Conservation (phyloP, 768 basidiomycete genomes). For the Obba rivulosa region DNA sequence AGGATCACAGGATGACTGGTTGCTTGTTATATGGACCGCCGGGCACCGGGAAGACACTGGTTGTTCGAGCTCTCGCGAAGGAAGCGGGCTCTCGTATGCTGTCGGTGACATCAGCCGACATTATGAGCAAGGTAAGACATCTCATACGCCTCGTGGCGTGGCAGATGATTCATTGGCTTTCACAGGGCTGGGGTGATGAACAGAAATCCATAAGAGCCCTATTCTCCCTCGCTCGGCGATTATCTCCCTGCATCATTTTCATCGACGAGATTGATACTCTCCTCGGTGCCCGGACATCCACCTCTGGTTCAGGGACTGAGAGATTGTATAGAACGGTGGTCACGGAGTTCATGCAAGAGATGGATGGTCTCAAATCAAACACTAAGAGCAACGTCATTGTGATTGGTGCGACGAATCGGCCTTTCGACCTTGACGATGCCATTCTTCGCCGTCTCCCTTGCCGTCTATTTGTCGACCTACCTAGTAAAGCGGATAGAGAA, state of each 20-base stretch:
- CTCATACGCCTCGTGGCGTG: too few relatives aligned
- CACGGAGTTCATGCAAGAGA: constrained; percentile 94
- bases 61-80: constrained; percentile 86
- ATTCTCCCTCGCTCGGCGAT: constrained; percentile 77
- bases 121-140: too few relatives aligned
- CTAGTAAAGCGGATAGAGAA: constrained; percentile 79
- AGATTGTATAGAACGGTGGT: constrained; percentile 84
- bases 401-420: constrained; percentile 91
- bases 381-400: constrained; percentile 80
- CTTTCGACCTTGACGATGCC: constrained; percentile 88
- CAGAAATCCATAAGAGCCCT: constrained; percentile 87
- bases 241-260: constrained; percentile 92
- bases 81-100: constrained; percentile 95
- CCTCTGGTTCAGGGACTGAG: constrained; percentile 72
- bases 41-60: constrained; percentile 87
- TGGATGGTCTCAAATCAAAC: constrained; percentile 86
- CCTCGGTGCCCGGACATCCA: constrained; percentile 84
- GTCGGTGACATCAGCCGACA: too few relatives aligned
- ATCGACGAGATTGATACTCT: constrained; percentile 93
- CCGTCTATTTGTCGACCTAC: constrained; percentile 82
- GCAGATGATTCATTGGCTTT: too few relatives aligned
- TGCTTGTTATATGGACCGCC: constrained; percentile 91
- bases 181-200: constrained; percentile 89
- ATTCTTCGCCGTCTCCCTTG: constrained; percentile 85
- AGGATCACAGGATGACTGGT: constrained; percentile 87